Base-by-base conservation (phyloP, 495 filamentous ascomycete genomes). In the Hapsidospora chrysogenum region DNA sequence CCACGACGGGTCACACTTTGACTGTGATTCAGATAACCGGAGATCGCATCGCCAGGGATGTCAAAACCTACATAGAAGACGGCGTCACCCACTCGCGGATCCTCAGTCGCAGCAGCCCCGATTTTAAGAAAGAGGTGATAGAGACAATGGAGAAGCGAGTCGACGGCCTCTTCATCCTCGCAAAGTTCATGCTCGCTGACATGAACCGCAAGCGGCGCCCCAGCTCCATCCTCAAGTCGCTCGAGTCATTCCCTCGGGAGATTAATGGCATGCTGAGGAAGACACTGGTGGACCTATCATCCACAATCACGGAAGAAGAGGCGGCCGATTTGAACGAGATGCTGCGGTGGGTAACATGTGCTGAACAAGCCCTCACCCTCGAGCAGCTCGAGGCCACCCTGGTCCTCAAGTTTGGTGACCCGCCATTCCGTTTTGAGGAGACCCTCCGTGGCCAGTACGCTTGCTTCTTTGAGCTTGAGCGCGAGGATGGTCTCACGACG, bases 141-240 rank as follows among this genome's bases (percentile, higher is more conserved):
- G 37, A 44, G 11, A 52, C 38, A 15, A 39, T 57, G n/a, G 46
- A 41, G 8, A 35, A 43, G 22, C 45, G 42, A 2, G 54, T 53
- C 1, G 40, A 54, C 29, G 56, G 56, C 9, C 54, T 60, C 45
- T 60, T 60, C 38, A 42, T 58, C 2, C 53, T 53, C 49, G 54
- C 50, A 9, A 44, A 53, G 21, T 41, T 58, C 2, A 56, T 57
- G 49, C 20, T 56, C 15, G 38, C 48, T n/a, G 51, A 57, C 35
- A 27, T 60, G n/a, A 31, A 37, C 9, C 46, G 47, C 31, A 50
- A 50, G 44, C 41, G 45, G 3, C 37, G 39, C 20, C 46, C 45
- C 9, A 33, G 31, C 14, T 37, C 38, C 9, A 57, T 60, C 6
- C 42, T 42, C 13, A 46, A 49, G 13, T 35, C 32, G 2, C 45